phyloP scores from a whole-genome alignment of 1,139 yeast genomes.

The Pneumocystis murina region DNA sequence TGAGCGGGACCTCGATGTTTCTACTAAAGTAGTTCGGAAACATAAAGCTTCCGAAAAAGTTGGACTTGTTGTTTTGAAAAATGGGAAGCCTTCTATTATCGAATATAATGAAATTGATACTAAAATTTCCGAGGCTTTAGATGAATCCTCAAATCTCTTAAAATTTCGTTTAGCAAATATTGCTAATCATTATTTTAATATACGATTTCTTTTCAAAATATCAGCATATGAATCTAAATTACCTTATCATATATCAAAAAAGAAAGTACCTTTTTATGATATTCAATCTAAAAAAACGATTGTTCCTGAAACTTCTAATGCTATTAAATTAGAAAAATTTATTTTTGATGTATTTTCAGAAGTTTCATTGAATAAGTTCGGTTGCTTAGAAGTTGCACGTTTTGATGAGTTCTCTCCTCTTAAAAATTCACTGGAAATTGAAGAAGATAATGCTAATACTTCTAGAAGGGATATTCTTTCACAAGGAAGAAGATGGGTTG shows the following conservation, averaged over 20 bases:
- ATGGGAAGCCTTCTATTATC: constrained; percentile 67
- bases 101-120: constrained; percentile 83
- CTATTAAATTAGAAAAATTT: constrained; percentile 89
- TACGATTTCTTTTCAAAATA: constrained; percentile 45
- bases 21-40: constrained; percentile 91
- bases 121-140: constrained; percentile 42
- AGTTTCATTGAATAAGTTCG: constrained; percentile 59
- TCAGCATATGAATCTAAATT: constrained; percentile 60
- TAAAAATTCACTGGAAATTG: constrained; percentile 56
- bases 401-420: constrained; percentile 79
- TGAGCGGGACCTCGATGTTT: constrained; percentile 45
- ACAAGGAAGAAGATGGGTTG: constrained; percentile 67
- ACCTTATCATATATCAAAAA: constrained; percentile 87
- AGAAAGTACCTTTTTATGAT: constrained; percentile 62
- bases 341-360: constrained; percentile 91
- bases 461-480: constrained; percentile 52
- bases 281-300: constrained; percentile 31
- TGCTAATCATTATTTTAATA: constrained; percentile 90
- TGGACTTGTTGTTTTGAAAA: constrained; percentile 66
- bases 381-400: constrained; percentile 84
- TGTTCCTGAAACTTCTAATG: constrained; percentile 66
- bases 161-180: constrained; percentile 88
- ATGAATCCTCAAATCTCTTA: constrained; percentile 31
- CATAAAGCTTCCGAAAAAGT: constrained; percentile 77
- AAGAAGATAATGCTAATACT: constrained; percentile 72